A percentile compares a stretch with the other conserved stretches of the same genome.
These are phyloP conservation scores for Hymenoscyphus scutula DNA, from an alignment of 2,329 filamentous ascomycete genomes.

Conservation along the genomic window DNA sequence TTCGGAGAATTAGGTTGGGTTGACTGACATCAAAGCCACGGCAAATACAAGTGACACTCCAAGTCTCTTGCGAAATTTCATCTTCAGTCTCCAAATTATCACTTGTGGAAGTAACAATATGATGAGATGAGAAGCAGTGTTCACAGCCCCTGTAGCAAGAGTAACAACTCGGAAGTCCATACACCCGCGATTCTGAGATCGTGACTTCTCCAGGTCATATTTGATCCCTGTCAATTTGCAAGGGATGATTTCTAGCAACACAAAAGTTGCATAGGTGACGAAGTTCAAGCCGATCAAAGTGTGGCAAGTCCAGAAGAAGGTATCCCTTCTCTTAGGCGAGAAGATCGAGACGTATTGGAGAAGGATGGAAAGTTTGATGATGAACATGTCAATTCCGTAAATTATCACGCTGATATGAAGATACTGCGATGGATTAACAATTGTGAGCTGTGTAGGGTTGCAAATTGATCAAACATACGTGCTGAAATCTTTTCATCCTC, in stretches of 20 bases:
- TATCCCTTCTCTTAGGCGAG: background rate
- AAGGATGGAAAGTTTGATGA: constrained; percentile 7
- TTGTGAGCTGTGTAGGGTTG: background rate
- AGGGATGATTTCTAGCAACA: background rate
- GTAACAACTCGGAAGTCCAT: background rate
- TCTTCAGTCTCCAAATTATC: constrained; percentile 4
- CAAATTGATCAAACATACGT: background rate
- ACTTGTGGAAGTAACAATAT: constrained; percentile 5
- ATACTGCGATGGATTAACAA: background rate
- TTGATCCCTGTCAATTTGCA: background rate
- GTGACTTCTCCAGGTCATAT: background rate
- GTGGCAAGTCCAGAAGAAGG: constrained; percentile 6
- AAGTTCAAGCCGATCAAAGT: background rate
- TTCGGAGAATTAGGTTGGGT: background rate
- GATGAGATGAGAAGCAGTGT: background rate
- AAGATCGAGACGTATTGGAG: constrained; percentile 2
- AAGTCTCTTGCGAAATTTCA: background rate
- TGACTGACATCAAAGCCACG: constrained; percentile 3
- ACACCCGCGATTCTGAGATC: background rate
- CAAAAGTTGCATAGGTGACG: background rate
- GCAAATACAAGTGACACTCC: constrained; percentile 1
- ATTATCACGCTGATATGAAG: background rate
- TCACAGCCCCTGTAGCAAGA: background rate
- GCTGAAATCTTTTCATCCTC: background rate
- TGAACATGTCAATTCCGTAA: background rate